Conservation (phyloP, 2,329 filamentous ascomycete species). For the Xylaria hypoxylon region DNA sequence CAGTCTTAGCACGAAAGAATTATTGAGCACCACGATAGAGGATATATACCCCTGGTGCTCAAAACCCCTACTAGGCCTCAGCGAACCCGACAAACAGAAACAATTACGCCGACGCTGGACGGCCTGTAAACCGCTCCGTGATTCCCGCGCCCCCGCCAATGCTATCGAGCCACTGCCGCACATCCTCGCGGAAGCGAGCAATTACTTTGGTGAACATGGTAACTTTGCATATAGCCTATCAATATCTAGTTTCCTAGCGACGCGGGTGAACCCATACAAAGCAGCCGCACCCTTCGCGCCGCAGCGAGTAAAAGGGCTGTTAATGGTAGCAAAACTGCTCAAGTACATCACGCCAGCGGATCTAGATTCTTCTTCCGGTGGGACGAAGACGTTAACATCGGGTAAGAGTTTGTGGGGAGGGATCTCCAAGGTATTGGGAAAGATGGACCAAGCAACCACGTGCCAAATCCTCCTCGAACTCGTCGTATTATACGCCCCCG, state of each 20-base stretch:
- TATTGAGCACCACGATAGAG: slow-evolving; percentile 43
- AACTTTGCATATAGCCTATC: slow-evolving; percentile 60
- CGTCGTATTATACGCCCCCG: slow-evolving; percentile 56
- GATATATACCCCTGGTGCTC: slow-evolving; percentile 50
- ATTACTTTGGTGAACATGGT: slow-evolving; percentile 58
- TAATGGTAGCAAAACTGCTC: slow-evolving; percentile 65
- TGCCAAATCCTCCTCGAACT: slow-evolving; percentile 66
- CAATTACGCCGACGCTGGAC: slow-evolving; percentile 54
- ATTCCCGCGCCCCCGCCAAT: slow-evolving; percentile 58
- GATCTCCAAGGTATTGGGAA: slow-evolving; percentile 51
- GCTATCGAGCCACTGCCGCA: slow-evolving; percentile 63
- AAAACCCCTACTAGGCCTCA: slow-evolving; percentile 30
- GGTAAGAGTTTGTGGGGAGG: slow-evolving; percentile 16
- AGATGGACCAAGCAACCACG: slow-evolving; percentile 64
- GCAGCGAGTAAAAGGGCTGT: slow-evolving; percentile 62
- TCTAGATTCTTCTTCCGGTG: slow-evolving; percentile 41
- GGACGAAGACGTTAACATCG: slow-evolving; percentile 23
- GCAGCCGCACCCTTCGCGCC: slow-evolving; percentile 63
- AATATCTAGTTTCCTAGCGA: slow-evolving; percentile 60
- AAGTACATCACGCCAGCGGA: slow-evolving; percentile 57
- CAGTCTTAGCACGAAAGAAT: slow-evolving; percentile 43
- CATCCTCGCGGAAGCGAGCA: slow-evolving; percentile 58
- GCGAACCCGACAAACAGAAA: slow-evolving; percentile 32
- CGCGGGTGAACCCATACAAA: slow-evolving; percentile 63
- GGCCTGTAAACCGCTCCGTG: slow-evolving; percentile 54